These are phyloP conservation scores for Tuber melanosporum DNA, from an alignment of 495 filamentous ascomycete genomes.

Conservation along the genomic window DNA sequence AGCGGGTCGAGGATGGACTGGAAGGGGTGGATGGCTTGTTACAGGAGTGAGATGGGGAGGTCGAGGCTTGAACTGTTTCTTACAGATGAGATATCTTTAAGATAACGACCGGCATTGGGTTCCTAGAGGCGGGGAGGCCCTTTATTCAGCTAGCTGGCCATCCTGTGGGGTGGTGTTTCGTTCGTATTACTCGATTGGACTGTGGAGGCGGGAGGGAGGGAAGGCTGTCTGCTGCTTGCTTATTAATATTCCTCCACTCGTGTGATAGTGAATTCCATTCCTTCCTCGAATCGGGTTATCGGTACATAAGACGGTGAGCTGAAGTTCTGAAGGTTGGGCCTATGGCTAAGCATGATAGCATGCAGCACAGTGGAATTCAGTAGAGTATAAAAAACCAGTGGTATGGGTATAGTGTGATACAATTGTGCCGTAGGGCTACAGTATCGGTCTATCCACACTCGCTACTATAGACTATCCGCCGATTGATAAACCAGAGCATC, in stretches of 20 bases:
- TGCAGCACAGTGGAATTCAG: not conserved
- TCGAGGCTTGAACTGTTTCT: constrained; percentile 2
- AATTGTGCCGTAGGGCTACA: not conserved
- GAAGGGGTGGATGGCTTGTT: not conserved
- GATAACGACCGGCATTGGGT: not conserved
- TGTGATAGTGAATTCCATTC: not conserved
- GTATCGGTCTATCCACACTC: not conserved
- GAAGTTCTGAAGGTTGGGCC: not conserved
- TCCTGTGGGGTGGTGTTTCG: not conserved
- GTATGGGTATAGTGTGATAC: not conserved
- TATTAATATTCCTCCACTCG: not conserved
- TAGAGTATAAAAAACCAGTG: not conserved
- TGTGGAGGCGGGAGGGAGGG: not conserved
- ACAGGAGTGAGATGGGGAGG: not conserved
- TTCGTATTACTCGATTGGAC: not conserved
- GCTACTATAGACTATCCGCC: not conserved
- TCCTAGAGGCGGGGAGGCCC: not conserved
- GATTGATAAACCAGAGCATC: not conserved
- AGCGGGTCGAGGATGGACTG: not conserved
- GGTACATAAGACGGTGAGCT: not conserved
- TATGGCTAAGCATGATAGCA: no score
- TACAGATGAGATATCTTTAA: not conserved
- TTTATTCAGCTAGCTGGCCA: not conserved
- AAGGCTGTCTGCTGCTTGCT: not conserved
- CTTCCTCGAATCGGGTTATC: not conserved